These are phyloP conservation scores for Tetrahymena borealis DNA, from an alignment of 73 alveolate genomes.

Conservation along the genomic window DNA sequence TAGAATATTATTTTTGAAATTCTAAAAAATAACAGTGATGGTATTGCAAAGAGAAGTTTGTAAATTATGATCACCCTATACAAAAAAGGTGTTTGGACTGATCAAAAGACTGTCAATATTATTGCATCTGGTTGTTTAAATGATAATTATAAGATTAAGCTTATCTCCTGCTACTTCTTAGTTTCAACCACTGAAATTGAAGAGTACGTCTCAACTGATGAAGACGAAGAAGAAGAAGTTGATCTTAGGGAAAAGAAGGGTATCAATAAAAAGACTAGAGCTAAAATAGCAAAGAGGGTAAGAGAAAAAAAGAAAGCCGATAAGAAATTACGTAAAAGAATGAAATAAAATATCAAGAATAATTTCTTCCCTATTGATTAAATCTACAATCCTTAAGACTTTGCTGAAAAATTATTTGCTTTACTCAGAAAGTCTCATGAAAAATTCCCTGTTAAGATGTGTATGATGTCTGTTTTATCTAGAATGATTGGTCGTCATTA, in stretches of 20 bases:
- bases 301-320: neutral
- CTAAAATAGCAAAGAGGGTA: neutral
- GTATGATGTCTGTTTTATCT: constrained; percentile 28
- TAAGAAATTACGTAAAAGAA: neutral
- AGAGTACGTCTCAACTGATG: constrained; percentile 65
- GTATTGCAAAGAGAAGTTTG: constrained; percentile 72
- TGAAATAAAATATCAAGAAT: neutral
- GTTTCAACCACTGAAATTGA: constrained; percentile 58
- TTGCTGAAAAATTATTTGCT: constrained; percentile 27
- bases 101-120: constrained; percentile 79
- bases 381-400: constrained; percentile 36
- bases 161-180: constrained; percentile 81
- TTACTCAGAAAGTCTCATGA: constrained; percentile 22
- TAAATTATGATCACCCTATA: constrained; percentile 70
- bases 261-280: neutral
- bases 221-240: constrained; percentile 68
- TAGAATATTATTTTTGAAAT: constrained; percentile 19
- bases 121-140: constrained; percentile 79
- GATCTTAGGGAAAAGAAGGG: constrained; percentile 42
- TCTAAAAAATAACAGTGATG: constrained; percentile 71
- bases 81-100: constrained; percentile 85
- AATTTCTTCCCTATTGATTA: constrained; percentile 25
- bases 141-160: constrained; percentile 71
- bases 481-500: constrained; percentile 34
- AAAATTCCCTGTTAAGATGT: constrained; percentile 24